Conservation (phyloP, 192 early-diverging fungal species). For the Chytriomyces sp. region DNA sequence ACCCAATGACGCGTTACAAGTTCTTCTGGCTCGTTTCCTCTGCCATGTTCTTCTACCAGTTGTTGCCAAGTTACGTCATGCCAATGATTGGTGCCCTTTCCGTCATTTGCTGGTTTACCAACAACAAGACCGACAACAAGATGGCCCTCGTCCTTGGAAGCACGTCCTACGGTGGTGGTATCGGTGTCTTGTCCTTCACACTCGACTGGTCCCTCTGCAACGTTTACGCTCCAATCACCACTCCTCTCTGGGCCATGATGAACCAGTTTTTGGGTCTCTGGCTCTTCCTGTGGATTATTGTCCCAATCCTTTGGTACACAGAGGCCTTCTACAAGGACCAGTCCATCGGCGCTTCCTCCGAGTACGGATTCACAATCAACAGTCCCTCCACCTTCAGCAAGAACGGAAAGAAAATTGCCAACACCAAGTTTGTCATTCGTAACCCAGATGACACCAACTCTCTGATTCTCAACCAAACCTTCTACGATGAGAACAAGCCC, state of each 20-base stretch:
- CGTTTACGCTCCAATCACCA: neutral
- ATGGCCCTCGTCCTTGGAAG: constrained; percentile 5
- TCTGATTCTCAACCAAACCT: neutral
- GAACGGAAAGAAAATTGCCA: neutral
- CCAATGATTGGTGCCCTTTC: constrained; percentile 66
- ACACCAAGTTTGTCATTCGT: constrained; percentile 9
- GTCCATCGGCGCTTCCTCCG: neutral
- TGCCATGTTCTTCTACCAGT: constrained; percentile 52
- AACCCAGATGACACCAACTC: neutral
- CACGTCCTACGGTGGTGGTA: neutral
- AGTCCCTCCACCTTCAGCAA: constrained; percentile 2
- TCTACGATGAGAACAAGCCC: constrained; percentile 13
- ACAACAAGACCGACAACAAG: neutral
- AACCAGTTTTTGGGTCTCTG: constrained; percentile 46
- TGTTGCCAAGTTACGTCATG: constrained; percentile 70
- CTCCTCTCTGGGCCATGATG: constrained; percentile 3
- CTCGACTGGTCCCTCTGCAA: neutral
- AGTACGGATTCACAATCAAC: neutral
- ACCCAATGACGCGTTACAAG: constrained; percentile 26
- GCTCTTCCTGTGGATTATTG: constrained; percentile 75
- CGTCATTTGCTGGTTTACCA: neutral
- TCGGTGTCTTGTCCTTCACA: neutral
- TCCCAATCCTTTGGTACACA: constrained; percentile 51
- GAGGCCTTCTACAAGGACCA: too few relatives aligned
- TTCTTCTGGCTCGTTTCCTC: constrained; percentile 10